phyloP scores from a whole-genome alignment of 2,329 filamentous ascomycete genomes.

The Pseudocercospora fuligena region DNA sequence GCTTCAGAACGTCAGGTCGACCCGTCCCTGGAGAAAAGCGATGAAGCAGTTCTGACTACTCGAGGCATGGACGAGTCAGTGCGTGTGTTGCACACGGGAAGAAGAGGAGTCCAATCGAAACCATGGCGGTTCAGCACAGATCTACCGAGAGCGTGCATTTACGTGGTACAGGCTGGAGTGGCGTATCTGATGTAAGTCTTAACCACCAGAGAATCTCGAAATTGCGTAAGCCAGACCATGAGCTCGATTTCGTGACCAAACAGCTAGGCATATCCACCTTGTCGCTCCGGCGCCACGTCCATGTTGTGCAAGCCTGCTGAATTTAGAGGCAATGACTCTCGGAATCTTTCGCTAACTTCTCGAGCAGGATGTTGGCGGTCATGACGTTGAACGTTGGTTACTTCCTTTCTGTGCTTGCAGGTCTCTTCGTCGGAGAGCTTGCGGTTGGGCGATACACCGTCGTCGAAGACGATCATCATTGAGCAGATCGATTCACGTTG shows the following conservation, averaged over 20 bases:
- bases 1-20: slow-evolving; percentile 47
- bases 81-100: slow-evolving; percentile 60
- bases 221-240: neutral
- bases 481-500: neutral
- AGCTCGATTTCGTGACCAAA: neutral
- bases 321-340: neutral
- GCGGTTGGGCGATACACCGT: slow-evolving; percentile 72
- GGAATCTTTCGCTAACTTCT: neutral
- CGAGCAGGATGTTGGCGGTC: slow-evolving; percentile 80
- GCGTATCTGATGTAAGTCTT: slow-evolving; percentile 83
- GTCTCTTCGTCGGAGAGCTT: slow-evolving; percentile 84
- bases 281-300: neutral
- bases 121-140: slow-evolving; percentile 86
- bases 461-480: slow-evolving; percentile 48
- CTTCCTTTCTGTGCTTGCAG: slow-evolving; percentile 77
- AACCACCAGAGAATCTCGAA: neutral
- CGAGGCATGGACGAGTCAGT: slow-evolving; percentile 84
- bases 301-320: neutral
- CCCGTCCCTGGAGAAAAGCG: slow-evolving; percentile 54
- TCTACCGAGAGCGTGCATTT: slow-evolving; percentile 71
- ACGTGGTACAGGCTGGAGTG: slow-evolving; percentile 74
- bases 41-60: slow-evolving; percentile 69
- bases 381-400: slow-evolving; percentile 91
- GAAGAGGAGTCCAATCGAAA: slow-evolving; percentile 49
- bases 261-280: neutral